Conservation (phyloP, 352 stramenopile species). For the Globisporangium camurandrum region DNA sequence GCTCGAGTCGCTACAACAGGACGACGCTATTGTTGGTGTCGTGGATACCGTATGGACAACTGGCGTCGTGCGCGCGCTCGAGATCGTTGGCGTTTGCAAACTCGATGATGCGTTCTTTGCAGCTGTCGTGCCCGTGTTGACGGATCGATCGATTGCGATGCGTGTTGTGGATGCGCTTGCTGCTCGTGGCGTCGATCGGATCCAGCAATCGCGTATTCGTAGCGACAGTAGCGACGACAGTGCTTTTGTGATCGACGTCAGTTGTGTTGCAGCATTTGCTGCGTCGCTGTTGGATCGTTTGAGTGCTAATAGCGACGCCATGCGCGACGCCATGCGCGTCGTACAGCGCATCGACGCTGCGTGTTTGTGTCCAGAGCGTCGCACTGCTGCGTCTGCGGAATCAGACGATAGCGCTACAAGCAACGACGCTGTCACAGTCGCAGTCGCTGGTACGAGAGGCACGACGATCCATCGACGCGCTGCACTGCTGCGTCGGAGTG, state of each 20-base stretch:
- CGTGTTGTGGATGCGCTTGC: not conserved
- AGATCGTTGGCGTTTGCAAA: conserved; percentile 1
- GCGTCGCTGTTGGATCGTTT: conserved; percentile 5
- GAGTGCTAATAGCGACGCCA: too few relatives aligned
- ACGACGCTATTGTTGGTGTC: too few relatives aligned
- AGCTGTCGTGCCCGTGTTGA: conserved; percentile 4
- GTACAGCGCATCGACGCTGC: conserved; percentile 6
- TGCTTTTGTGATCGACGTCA: conserved; percentile 2
- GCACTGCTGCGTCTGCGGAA: too few relatives aligned
- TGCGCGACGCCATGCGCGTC: not conserved
- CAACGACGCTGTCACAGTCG: not conserved
- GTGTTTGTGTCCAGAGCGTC: too few relatives aligned
- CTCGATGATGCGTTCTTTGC: conserved; percentile 9
- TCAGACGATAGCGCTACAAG: too few relatives aligned
- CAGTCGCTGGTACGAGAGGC: not conserved
- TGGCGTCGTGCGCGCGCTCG: conserved; percentile 4
- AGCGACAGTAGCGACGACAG: not conserved
- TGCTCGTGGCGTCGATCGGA: not conserved
- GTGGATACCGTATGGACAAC: too few relatives aligned
- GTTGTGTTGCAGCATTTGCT: conserved; percentile 6
- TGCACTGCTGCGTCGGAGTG: not conserved
- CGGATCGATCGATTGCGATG: not conserved
- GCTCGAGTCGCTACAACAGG: too few relatives aligned
- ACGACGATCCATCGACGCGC: too few relatives aligned
- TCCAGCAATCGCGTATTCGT: not conserved